phyloP scores from a whole-genome alignment of 164 flowering plant species.

The Piper longum region DNA sequence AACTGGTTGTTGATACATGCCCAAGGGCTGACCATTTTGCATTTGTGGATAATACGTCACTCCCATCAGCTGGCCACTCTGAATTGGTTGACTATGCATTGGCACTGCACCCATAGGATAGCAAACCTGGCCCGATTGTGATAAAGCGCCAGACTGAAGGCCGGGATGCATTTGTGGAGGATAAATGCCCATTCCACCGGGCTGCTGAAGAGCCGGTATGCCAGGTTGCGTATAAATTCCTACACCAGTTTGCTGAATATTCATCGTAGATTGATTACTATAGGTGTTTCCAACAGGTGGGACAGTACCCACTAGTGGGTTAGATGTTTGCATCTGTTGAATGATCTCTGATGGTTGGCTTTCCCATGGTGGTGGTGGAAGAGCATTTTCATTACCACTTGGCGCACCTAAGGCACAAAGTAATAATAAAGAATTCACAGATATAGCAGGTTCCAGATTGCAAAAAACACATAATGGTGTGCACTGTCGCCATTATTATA shows the following conservation, averaged over 20 bases:
- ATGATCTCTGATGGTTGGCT: constrained; percentile 17
- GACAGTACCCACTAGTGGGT: not conserved
- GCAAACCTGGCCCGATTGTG: constrained; percentile 33
- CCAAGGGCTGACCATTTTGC: constrained; percentile 27
- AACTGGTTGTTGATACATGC: constrained; percentile 40
- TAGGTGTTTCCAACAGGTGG: not conserved
- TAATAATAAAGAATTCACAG: not conserved
- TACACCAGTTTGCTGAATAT: not conserved
- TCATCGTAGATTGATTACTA: not conserved
- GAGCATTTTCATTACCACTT: constrained; percentile 37
- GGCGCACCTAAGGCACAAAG: constrained; percentile 6
- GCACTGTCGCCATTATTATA: too few species aligned
- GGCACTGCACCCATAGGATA: constrained; percentile 9
- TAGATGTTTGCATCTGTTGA: not conserved
- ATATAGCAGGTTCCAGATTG: not conserved
- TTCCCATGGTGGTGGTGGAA: constrained; percentile 99
- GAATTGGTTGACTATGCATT: constrained; percentile 25
- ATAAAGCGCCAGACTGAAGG: constrained; percentile 13
- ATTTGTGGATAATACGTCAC: constrained; percentile 26
- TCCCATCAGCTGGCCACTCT: constrained; percentile 22
- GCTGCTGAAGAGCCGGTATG: constrained; percentile 17
- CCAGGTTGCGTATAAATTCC: not conserved
- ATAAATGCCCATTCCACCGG: constrained; percentile 29
- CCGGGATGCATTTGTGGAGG: constrained; percentile 25
- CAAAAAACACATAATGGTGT: not conserved